Evolutionary conservation across 306 rosid species (phyloP).

Genomic region (Castanea sativa): DNA sequence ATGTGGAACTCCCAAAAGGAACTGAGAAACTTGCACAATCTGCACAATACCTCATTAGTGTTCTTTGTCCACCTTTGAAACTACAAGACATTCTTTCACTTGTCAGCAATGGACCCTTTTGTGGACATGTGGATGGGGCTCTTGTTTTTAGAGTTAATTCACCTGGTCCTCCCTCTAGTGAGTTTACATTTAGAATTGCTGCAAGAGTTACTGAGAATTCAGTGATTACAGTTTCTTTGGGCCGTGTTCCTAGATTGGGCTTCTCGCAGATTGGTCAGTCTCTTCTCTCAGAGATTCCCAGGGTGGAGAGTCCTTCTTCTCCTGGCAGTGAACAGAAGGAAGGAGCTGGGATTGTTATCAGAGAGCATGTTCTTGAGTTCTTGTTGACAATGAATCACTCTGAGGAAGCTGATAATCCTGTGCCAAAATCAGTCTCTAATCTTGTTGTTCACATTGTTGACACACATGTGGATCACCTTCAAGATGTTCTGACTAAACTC

Average conservation of each 20-base stretch:
- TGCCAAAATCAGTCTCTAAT: conserved; percentile 78
- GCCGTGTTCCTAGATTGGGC: conserved; percentile 93
- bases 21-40: conserved; percentile 74
- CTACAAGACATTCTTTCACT: conserved; percentile 97
- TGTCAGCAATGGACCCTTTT: conserved; percentile 96
- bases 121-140: conserved; percentile 91
- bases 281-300: conserved; percentile 88
- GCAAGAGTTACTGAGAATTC: conserved; percentile 82
- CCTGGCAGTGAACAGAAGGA: conserved; percentile 53
- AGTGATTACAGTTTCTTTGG: conserved; percentile 81
- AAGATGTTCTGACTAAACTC: conserved; percentile 85
- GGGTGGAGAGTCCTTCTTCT: conserved; percentile 59
- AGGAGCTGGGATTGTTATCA: conserved; percentile 59
- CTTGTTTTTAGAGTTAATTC: conserved; percentile 93
- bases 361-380: conserved; percentile 96
- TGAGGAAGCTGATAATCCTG: conserved; percentile 94
- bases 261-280: conserved; percentile 77
- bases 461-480: conserved; percentile 92
- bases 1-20: conserved; percentile 90
- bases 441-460: conserved; percentile 89
- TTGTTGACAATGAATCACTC: conserved; percentile 95
- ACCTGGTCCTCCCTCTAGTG: conserved; percentile 87
- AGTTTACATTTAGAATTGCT: conserved; percentile 83
- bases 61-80: conserved; percentile 91
- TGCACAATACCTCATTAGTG: conserved; percentile 76